phyloP scores from a whole-genome alignment of 306 rosid species.

The Styphnolobium japonicum region DNA sequence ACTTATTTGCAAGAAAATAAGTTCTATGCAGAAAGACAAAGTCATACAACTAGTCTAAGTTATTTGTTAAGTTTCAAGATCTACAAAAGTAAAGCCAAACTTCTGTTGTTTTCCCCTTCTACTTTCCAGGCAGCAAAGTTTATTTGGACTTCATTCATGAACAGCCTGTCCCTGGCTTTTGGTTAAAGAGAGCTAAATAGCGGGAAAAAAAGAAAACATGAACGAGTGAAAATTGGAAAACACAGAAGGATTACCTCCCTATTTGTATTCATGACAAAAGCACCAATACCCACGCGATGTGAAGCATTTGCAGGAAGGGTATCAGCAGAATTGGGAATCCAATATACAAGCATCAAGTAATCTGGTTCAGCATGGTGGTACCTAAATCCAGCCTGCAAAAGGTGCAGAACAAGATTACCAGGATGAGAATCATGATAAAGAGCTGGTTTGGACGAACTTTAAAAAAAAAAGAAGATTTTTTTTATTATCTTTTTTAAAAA shows the following conservation, averaged over 20 bases:
- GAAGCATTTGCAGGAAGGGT: constrained; percentile 80
- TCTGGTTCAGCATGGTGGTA: constrained; percentile 87
- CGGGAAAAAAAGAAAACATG: not conserved
- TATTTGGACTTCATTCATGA: not conserved
- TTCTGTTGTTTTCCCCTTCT: not conserved
- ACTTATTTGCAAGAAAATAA: not conserved
- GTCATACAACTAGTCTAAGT: not conserved
- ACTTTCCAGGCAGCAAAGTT: not conserved
- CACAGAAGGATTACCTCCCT: constrained; percentile 46
- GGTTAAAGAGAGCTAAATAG: not conserved
- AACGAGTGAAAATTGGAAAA: not conserved
- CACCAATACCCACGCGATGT: constrained; percentile 75
- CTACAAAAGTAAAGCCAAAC: not conserved
- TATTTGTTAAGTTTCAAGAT: not conserved
- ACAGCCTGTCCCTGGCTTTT: not conserved
- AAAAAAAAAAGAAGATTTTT: no score
- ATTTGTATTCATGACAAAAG: constrained; percentile 61
- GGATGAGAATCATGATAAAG: not conserved
- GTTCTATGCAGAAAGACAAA: not conserved
- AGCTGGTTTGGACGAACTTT: no score
- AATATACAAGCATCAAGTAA: constrained; percentile 74
- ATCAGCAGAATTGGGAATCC: constrained; percentile 62
- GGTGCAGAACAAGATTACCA: not conserved
- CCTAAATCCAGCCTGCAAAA: constrained; percentile 69
- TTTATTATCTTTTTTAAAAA: no score